phyloP scores from a whole-genome alignment of 2,329 filamentous ascomycete species.

The Ilyonectria robusta region DNA sequence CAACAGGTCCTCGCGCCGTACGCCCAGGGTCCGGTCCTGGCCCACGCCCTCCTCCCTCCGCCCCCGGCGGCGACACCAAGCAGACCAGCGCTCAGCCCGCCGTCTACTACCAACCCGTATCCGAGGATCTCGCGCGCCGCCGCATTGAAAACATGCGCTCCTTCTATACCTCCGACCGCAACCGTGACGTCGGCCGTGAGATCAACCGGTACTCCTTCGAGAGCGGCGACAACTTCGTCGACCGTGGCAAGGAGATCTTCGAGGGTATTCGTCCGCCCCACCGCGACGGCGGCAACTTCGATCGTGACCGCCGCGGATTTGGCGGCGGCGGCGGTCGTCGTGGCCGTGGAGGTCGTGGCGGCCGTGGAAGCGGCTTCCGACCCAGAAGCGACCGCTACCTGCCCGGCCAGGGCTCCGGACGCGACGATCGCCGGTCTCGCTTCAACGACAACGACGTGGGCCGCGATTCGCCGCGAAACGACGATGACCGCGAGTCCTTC shows the following conservation, averaged over 20 bases:
- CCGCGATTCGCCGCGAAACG: slow-evolving; percentile 27
- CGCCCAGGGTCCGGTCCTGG: slow-evolving; percentile 51
- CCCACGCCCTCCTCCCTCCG: slow-evolving; percentile 39
- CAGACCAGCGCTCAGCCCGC: slow-evolving; percentile 59
- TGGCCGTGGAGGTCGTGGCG: slow-evolving; percentile 40
- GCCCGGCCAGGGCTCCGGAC: slow-evolving; percentile 43
- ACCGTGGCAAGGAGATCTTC: slow-evolving; percentile 80
- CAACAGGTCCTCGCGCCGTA: slow-evolving; percentile 57
- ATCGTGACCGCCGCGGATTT: slow-evolving; percentile 56
- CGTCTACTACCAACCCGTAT: slow-evolving; percentile 70
- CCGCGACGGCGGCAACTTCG: slow-evolving; percentile 56
- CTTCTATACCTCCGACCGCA: slow-evolving; percentile 60
- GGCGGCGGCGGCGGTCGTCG: slow-evolving; percentile 48
- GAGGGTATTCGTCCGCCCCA: slow-evolving; percentile 74
- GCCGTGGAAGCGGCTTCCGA: slow-evolving; percentile 49
- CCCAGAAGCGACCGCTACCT: slow-evolving; percentile 53
- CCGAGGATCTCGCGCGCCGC: slow-evolving; percentile 72
- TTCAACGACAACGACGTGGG: slow-evolving; percentile 33
- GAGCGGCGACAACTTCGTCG: slow-evolving; percentile 75
- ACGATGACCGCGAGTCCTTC: slow-evolving; percentile 33
- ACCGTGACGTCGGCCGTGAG: slow-evolving; percentile 60
- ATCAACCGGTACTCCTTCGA: slow-evolving; percentile 83
- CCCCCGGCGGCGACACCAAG: slow-evolving; percentile 42
- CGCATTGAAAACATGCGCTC: slow-evolving; percentile 72
- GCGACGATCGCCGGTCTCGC: slow-evolving; percentile 42